A percentile compares a stretch with the other conserved stretches of the same genome.
phyloP scores from a whole-genome alignment of 768 basidiomycete species.

The Cantharellus cinnabarinus region DNA sequence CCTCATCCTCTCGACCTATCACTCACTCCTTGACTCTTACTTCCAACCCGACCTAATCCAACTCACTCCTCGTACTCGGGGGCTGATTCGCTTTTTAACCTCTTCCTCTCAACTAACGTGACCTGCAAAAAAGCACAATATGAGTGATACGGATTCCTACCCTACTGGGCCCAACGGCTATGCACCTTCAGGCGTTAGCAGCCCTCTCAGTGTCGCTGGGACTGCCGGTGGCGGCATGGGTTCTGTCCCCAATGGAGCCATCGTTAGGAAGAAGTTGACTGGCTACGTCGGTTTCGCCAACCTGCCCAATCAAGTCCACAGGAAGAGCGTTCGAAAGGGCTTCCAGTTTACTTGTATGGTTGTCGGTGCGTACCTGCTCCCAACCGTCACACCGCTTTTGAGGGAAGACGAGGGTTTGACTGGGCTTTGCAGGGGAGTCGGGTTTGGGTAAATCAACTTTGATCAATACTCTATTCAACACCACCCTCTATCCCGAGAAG shows the following conservation, averaged over 20 bases:
- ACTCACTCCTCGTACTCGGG: too few relatives aligned
- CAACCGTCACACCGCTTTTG: constrained; percentile 10
- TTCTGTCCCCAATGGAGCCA: constrained; percentile 24
- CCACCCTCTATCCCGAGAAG: constrained; percentile 80
- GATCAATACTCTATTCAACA: constrained; percentile 97
- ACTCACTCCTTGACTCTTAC: too few relatives aligned
- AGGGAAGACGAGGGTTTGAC: constrained; percentile 11
- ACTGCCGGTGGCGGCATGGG: constrained; percentile 25
- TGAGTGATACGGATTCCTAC: background rate
- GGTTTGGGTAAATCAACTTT: constrained; percentile 97
- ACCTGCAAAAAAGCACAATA: background rate
- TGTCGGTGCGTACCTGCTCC: constrained; percentile 50
- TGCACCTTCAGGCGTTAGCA: constrained; percentile 3
- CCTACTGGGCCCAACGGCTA: constrained; percentile 2
- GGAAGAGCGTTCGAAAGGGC: constrained; percentile 93
- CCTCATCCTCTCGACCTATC: too few relatives aligned
- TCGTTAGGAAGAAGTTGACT: constrained; percentile 78
- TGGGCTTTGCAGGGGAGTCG: constrained; percentile 55
- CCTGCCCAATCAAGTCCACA: constrained; percentile 97
- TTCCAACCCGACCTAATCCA: too few relatives aligned
- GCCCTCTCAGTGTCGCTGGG: background rate
- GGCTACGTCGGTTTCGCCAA: constrained; percentile 95
- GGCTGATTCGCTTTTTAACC: too few relatives aligned
- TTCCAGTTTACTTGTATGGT: constrained; percentile 99
- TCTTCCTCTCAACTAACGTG: too few relatives aligned